Evolutionary conservation across 2,329 filamentous ascomycete genomes (phyloP), one percentile per base, ranked within the genome.

Genomic region (Cladophialophora chaetospira): DNA sequence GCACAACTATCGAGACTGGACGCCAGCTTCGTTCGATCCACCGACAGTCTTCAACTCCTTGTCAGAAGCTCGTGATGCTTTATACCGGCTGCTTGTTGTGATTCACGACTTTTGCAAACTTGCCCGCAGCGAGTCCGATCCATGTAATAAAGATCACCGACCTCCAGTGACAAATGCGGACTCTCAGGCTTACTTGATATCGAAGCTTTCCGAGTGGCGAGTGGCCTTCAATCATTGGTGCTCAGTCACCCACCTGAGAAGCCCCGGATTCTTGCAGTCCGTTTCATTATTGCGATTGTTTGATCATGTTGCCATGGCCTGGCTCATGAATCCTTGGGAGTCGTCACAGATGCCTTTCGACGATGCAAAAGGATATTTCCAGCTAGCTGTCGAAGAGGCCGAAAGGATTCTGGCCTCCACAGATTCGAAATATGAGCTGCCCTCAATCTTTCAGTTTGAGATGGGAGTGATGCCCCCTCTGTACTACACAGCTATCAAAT

Each of bases 261-360:
- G 15, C 15, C n/a, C n/a, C 15, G n/a, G 38, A 15, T 8, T 15
- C 15, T 9, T 42, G 38, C 38, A 42, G 15, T 42, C 38, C 38
- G 19, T 42, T 42, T 42, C 15, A 42, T 42, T 42, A 15, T 15
- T 42, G 38, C 13, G 38, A 42, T 21, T 42, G 15, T 74, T 8
- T 33, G 29, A 33, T 13, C 29, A 33, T 33, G 29, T 33, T 33
- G 13, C 8, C 29, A 33, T 33, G 29, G 29, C 29, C 29, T 33
- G 29, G 29, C 8, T 33, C 29, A 33, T 33, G 8, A 33, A 33
- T 33, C 29, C 29, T 33, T 33, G 29, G 29, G 29, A 33, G 29
- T 6, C 29, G 8, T 33, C 29, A 8, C 29, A 33, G 13, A 8
- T 33, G 29, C 29, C 29, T 33, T 33, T 33, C 29, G 29, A 33